Conservation (phyloP, 1,284 basidiomycete species). For the Ustilago loliicola region DNA sequence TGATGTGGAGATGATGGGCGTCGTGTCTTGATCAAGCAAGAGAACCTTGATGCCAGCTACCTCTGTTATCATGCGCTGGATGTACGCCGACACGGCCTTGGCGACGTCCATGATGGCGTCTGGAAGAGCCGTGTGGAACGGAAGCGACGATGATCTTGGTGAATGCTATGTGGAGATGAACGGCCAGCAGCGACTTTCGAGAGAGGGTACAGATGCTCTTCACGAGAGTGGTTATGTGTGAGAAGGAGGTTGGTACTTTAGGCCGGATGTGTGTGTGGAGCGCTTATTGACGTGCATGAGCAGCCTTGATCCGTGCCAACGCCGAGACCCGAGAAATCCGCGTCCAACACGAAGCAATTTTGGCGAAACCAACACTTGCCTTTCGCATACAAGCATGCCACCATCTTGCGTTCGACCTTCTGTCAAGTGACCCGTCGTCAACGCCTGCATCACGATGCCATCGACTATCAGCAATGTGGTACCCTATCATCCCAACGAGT, state of each 20-base stretch:
- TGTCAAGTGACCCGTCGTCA: neutral
- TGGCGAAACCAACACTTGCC: slow-evolving; percentile 10
- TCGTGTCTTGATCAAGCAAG: slow-evolving; percentile 91
- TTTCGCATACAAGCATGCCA: neutral
- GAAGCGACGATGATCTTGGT: neutral
- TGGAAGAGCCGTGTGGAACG: neutral
- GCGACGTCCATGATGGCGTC: slow-evolving; percentile 84
- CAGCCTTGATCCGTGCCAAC: slow-evolving; percentile 31
- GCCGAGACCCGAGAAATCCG: slow-evolving; percentile 25
- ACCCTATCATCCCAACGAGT: slow-evolving; percentile 54
- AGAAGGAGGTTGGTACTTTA: neutral
- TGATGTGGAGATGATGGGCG: slow-evolving; percentile 95
- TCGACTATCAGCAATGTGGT: slow-evolving; percentile 34
- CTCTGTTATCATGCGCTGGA: slow-evolving; percentile 87
- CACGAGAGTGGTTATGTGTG: neutral
- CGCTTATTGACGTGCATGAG: slow-evolving; percentile 10
- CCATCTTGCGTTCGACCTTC: neutral
- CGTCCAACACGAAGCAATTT: slow-evolving; percentile 3
- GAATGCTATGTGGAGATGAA: too few relatives aligned
- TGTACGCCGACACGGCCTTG: slow-evolving; percentile 94
- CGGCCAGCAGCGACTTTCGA: neutral
- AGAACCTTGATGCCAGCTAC: slow-evolving; percentile 95
- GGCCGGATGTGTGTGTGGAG: slow-evolving; percentile 8
- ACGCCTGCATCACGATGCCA: slow-evolving; percentile 23
- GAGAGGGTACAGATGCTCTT: neutral